Base-by-base conservation (phyloP, 305 asterid genomes). In the Ilex paraguariensis region DNA sequence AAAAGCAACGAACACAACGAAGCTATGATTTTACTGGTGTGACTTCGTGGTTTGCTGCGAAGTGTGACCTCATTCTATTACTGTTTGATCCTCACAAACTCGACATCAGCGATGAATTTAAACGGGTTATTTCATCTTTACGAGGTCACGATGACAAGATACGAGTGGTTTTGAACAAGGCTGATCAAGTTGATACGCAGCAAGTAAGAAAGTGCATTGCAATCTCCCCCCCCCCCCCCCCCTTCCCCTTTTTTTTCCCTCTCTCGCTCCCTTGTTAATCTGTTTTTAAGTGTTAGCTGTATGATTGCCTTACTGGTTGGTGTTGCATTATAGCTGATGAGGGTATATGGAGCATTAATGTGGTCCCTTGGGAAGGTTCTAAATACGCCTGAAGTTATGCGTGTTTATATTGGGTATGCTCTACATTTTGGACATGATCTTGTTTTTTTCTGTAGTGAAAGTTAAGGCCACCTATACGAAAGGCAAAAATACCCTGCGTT, bases 1-100 rank as follows among this genome's bases (percentile, higher is more conserved):
- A 91, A 76, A 91, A 91, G 77, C 98, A 91, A 73, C 79, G 96
- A 63, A 91, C 97, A 9, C 96, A 88, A 62, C 81, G 98, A 79
- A 91, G 98, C 74, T 88, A 88, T 21, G 98, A 91, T 71, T 91
- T 91, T 73, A 91, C 96, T 57, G 98, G 98, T n/a, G 98, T 91
- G 61, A 91, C 95, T 10, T 91, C 98, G 15, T 91, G 98, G 98
- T 91, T 91, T 66, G 96, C 98, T 57, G 75, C 96, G 3, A 91
- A 88, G 70, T 86, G 96, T 55, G 96, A 91, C 59, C 95, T 91
- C 65, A 88, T 88, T 70, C 74, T 91, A 70, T 95, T 91, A 70
- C 77, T 91, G 61, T 91, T 91, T 61, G 98, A 91, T 66, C 96
- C 98, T 58, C 95, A 91, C 88, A 91, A 91, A 72, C 98, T 91